Evolutionary conservation across 2,329 filamentous ascomycete genomes (phyloP), one percentile per base, ranked within the genome.

Genomic region (Alternaria brassicicola): DNA sequence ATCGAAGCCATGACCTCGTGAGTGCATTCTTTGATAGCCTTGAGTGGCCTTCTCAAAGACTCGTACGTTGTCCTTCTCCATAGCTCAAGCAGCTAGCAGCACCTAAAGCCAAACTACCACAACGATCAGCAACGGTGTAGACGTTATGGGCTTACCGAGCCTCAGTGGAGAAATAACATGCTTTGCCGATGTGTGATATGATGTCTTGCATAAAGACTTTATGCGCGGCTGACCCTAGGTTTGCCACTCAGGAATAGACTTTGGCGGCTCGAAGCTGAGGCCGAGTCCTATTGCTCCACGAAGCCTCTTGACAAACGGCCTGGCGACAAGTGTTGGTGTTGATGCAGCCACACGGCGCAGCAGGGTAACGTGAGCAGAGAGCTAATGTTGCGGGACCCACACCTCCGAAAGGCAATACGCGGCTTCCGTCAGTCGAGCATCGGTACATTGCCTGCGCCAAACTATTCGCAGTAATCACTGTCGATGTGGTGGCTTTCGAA

Each of bases 381-480:
- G 33, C 38, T 39, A 43, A 46, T 41, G 36, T 41, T 42, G 41
- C 52, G 30, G 21, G 35, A 38, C 31, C 38, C 39, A 59, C 26
- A 46, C 41, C 42, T 43, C 51, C 36, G 42, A 54, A 30, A 51
- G 33, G 38, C 46, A 54, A 38, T 48, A 51, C 36, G 57, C 52
- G 61, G 61, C 55, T 61, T 48, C 47, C 56, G 23, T 53, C 48
- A 63, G 57, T 51, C 48, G 55, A 57, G 41, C 55, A 51, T 56
- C 63, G 63, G 63, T 60, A 65, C 48, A 57, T 59, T 42, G 25
- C 28, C 31, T 38, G 50, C 61, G 38, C 59, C 45, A 57, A 35
- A 41, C 62, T 43, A 41, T 31, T 46, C 42, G 53, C 23, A 61
- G 59, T 21, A 57, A 42, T 35, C 52, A 56, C 43, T 42, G 21